Conservation (phyloP, 495 filamentous ascomycete genomes). For the Lasiosphaeris hirsuta region DNA sequence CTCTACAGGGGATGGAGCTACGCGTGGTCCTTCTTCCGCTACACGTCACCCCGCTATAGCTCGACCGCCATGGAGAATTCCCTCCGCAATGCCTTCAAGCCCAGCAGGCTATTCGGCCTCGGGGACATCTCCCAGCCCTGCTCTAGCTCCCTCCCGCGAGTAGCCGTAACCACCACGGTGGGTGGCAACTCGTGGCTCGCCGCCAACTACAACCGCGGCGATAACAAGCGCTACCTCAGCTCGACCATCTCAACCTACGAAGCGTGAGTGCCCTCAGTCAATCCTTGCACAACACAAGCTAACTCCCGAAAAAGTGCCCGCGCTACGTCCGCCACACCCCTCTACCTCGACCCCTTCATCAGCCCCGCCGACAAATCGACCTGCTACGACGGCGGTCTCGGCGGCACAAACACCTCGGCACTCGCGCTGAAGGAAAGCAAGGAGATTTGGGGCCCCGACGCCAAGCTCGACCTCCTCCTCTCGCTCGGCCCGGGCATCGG, state of each 20-base stretch:
- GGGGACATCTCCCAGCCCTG: neutral
- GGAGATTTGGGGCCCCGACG: constrained; percentile 3
- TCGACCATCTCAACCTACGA: neutral
- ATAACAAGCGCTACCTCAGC: too few relatives aligned
- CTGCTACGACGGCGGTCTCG: constrained; percentile 4
- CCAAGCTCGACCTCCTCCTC: neutral
- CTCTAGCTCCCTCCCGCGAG: constrained; percentile 1
- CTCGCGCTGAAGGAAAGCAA: constrained; percentile 7
- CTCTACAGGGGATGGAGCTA: too few relatives aligned
- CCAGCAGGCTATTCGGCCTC: neutral
- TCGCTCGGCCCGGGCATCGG: constrained; percentile 1
- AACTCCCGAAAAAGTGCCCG: constrained; percentile 2
- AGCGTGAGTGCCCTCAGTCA: neutral
- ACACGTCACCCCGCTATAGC: too few relatives aligned
- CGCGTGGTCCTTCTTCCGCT: too few relatives aligned
- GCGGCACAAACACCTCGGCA: constrained; percentile 7
- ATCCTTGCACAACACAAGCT: constrained; percentile 1
- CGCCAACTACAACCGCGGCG: constrained; percentile 11
- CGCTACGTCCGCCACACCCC: constrained; percentile 9
- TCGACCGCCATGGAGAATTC: too few relatives aligned
- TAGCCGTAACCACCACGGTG: constrained; percentile 9
- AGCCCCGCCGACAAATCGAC: neutral
- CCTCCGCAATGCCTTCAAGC: neutral
- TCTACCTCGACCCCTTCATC: constrained; percentile 1
- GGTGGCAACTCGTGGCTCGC: constrained; percentile 1